A percentile compares a stretch with the other conserved stretches of the same genome.
phyloP scores from a whole-genome alignment of 371 early-diverging fungal genomes.

The Apophysomyces trapeziformis region DNA sequence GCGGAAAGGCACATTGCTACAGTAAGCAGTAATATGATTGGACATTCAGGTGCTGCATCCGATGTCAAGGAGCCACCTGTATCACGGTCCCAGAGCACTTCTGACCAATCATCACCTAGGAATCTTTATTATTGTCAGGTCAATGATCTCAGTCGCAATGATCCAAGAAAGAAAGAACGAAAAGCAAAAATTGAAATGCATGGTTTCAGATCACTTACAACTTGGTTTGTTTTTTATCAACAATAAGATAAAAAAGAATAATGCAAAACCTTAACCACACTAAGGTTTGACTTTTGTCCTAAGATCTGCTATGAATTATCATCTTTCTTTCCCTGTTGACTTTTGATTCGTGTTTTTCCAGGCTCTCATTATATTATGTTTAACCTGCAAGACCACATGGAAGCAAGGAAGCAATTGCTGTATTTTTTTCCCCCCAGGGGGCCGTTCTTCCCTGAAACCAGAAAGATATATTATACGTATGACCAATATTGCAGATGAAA shows the following conservation, averaged over 20 bases:
- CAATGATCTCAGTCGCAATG: not conserved
- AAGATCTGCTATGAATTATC: not conserved
- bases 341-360: too few relatives aligned
- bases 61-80: constrained; percentile 12
- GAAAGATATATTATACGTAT: too few relatives aligned
- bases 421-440: too few relatives aligned
- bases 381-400: too few relatives aligned
- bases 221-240: not conserved
- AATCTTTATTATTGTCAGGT: not conserved
- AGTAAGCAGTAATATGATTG: constrained; percentile 7
- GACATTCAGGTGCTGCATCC: constrained; percentile 2
- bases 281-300: not conserved
- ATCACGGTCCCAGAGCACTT: constrained; percentile 11
- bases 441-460: too few relatives aligned
- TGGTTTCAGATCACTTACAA: too few relatives aligned
- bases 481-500: too few relatives aligned
- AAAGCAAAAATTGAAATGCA: too few relatives aligned
- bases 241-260: not conserved
- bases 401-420: too few relatives aligned
- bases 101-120: not conserved
- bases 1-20: constrained; percentile 12
- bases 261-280: not conserved
- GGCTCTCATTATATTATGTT: too few relatives aligned
- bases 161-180: not conserved
- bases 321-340: not conserved